A percentile compares a stretch with the other conserved stretches of the same genome.
These are phyloP conservation scores for Gentiana dahurica DNA, from an alignment of 257 asterid genomes.

Conservation along the genomic window DNA sequence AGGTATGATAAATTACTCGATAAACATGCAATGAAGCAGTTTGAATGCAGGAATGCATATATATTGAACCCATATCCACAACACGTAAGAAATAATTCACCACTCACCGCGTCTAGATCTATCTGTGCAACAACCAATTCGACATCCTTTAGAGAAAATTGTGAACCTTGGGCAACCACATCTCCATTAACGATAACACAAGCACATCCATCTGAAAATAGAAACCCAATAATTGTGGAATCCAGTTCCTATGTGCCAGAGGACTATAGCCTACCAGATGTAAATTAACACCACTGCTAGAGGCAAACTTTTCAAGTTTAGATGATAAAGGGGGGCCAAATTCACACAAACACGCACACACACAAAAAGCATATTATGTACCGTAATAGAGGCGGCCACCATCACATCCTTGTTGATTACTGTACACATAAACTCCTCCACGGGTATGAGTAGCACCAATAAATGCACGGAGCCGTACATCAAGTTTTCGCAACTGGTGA, in stretches of 20 bases:
- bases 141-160: slow-evolving; percentile 86
- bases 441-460: slow-evolving; percentile 93
- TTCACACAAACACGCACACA: background rate
- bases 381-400: slow-evolving; percentile 96
- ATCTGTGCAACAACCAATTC: slow-evolving; percentile 90
- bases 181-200: slow-evolving; percentile 91
- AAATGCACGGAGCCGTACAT: slow-evolving; percentile 78
- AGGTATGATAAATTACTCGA: background rate
- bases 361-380: slow-evolving; percentile 19
- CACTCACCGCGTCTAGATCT: slow-evolving; percentile 89
- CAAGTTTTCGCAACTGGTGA: slow-evolving; percentile 89
- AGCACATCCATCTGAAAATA: slow-evolving; percentile 82
- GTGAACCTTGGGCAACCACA: slow-evolving; percentile 91
- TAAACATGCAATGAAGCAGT: background rate
- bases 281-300: background rate
- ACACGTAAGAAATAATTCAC: background rate
- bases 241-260: slow-evolving; percentile 1
- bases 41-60: background rate
- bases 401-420: slow-evolving; percentile 98
- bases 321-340: background rate
- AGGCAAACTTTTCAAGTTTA: background rate
- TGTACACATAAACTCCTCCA: slow-evolving; percentile 96
- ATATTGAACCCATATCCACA: background rate
- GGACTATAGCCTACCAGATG: background rate
- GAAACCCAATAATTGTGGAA: slow-evolving; percentile 14